Base-by-base conservation (phyloP, 2,329 filamentous ascomycete species). In the Penicillium sp. region DNA sequence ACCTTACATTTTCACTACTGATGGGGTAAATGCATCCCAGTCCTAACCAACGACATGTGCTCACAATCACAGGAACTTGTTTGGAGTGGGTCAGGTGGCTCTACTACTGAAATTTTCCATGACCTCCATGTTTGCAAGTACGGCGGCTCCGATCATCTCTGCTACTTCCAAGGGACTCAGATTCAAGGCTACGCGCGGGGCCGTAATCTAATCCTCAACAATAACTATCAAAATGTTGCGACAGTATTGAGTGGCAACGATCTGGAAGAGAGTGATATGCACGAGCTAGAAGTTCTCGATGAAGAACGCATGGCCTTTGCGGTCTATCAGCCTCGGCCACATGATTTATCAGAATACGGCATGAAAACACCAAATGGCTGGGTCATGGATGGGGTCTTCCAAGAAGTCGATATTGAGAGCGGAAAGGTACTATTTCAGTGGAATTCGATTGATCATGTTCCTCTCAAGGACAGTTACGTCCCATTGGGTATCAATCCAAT, bases 191-290 rank as follows among this genome's bases (percentile, higher is more conserved):
- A 18, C 18, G 18, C 18, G 18, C 18, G 18, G 32, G 74, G 74
- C 6, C 67, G 71, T 58, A 72, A 72, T 48, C 63, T 74, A 34
- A 76, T 76, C 34, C 70, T 77, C 68, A 67, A 76, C 54, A 62
- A 68, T 48, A 64, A 67, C 49, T 77, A 76, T 55, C 57, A 66
- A 18, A 63, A 71, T 24, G 70, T 72, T 38, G 66, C 70, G 61
- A 71, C 18, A 18, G 18, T 18, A 18, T 18, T 18, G 18, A 18
- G 18, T 18, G 18, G 18, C 2, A 18, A 18, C 18, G 18, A 18
- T 18, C 18, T 18, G 18, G 18, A 18, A 18, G 18, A 18, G 18
- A 18, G 18, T 36, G 52, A 54, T 21, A 45, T 54, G 29, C 52
- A 54, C 4, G 47, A 54, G 31, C 18, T 45, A 6, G 29, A 38